A percentile compares a stretch with the other conserved stretches of the same genome.
These are phyloP conservation scores for Nigrograna mackinnonii DNA, from an alignment of 2,329 filamentous ascomycete genomes.

Conservation along the genomic window DNA sequence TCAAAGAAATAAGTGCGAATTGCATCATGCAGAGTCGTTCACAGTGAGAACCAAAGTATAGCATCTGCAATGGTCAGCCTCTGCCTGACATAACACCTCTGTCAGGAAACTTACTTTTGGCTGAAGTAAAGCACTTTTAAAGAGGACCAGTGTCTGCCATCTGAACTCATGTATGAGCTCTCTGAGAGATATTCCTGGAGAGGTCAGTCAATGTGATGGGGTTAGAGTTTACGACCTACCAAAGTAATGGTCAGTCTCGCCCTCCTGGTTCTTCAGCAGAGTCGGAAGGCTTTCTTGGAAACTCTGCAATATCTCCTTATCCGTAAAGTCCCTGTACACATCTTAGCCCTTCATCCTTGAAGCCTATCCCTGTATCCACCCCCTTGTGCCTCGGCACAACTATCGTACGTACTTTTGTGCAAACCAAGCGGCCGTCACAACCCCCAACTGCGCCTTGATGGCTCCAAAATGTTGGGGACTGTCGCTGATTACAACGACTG, in stretches of 20 bases:
- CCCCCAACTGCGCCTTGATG: slow-evolving; percentile 83
- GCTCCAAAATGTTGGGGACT: slow-evolving; percentile 89
- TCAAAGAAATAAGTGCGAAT: slow-evolving; percentile 92
- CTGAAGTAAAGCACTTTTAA: slow-evolving; percentile 92
- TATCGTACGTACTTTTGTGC: slow-evolving; percentile 72
- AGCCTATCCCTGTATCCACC: neutral
- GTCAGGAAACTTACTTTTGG: slow-evolving; percentile 71
- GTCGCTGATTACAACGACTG: slow-evolving; percentile 92
- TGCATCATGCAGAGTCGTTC: slow-evolving; percentile 98
- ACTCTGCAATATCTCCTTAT: slow-evolving; percentile 83
- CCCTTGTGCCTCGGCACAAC: too few species aligned
- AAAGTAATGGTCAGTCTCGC: slow-evolving; percentile 82
- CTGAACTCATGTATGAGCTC: slow-evolving; percentile 94
- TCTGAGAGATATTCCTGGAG: slow-evolving; percentile 69
- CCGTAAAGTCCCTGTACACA: slow-evolving; percentile 72
- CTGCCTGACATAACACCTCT: neutral
- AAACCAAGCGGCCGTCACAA: slow-evolving; percentile 96
- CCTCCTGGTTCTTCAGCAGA: slow-evolving; percentile 64
- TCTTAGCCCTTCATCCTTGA: slow-evolving; percentile 11
- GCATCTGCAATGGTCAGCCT: slow-evolving; percentile 67
- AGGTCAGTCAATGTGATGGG: neutral
- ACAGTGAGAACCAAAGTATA: slow-evolving; percentile 97
- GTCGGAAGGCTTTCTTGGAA: slow-evolving; percentile 85
- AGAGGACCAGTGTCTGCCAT: slow-evolving; percentile 88
- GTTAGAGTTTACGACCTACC: slow-evolving; percentile 59